phyloP scores from a whole-genome alignment of 345 rosid genomes.

The Linum trigynum region DNA sequence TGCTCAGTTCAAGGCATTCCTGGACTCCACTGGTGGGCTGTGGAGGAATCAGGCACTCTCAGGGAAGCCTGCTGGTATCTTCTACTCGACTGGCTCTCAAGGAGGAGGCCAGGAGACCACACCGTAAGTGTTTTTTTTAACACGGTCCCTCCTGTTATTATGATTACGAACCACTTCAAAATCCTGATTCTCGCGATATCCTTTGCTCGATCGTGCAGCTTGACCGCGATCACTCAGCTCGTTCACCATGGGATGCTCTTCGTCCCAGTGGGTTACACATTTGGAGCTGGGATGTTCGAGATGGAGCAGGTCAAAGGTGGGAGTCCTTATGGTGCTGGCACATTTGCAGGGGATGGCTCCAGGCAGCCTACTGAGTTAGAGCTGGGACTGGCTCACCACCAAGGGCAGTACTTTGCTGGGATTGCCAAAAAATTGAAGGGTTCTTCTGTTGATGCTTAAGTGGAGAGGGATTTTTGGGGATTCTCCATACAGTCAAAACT shows the following conservation, averaged over 20 bases:
- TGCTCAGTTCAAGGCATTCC: constrained; percentile 9
- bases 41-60: constrained; percentile 8
- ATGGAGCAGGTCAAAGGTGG: constrained; percentile 11
- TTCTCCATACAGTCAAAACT: neutral
- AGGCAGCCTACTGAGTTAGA: constrained; percentile 5
- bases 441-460: neutral
- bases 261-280: constrained; percentile 10
- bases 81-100: constrained; percentile 7
- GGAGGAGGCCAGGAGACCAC: constrained; percentile 12
- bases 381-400: constrained; percentile 8
- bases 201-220: neutral
- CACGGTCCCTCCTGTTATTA: neutral
- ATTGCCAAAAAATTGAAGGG: constrained; percentile 7
- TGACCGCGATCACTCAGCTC: constrained; percentile 8
- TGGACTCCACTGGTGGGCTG: constrained; percentile 9
- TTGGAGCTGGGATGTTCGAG: constrained; percentile 11
- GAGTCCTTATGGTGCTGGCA: constrained; percentile 7
- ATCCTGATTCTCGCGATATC: too few relatives aligned
- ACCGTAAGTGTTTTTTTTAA: constrained; percentile 4
- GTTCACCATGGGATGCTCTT: constrained; percentile 10
- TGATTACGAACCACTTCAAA: too few relatives aligned
- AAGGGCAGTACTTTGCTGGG: neutral
- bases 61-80: constrained; percentile 11
- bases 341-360: constrained; percentile 8
- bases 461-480: neutral